Percentiles rank a stretch among this genome's conserved stretches.
Conservation (phyloP, 371 early-diverging fungal species). For the Parasitella parasitica region DNA sequence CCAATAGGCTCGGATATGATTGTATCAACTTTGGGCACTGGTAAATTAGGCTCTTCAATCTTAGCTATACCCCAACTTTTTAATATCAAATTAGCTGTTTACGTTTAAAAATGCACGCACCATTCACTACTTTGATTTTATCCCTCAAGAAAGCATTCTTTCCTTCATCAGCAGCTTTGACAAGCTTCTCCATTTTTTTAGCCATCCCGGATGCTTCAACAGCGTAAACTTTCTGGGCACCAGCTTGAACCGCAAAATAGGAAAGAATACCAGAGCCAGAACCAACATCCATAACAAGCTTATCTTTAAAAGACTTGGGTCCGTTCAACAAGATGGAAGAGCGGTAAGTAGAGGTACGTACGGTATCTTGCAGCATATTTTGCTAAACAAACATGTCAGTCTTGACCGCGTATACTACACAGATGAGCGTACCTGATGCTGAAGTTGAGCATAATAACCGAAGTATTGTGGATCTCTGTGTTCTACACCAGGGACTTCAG, state of each 20-base stretch:
- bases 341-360: constrained; percentile 94
- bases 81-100: background rate
- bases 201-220: constrained; percentile 98
- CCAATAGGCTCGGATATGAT: constrained; percentile 97
- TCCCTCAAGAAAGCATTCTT: constrained; percentile 80
- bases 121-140: constrained; percentile 80
- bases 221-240: constrained; percentile 89
- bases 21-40: constrained; percentile 85
- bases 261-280: constrained; percentile 94
- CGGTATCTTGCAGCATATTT: constrained; percentile 96
- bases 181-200: constrained; percentile 77
- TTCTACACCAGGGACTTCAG: constrained; percentile 53
- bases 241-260: constrained; percentile 92
- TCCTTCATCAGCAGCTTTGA: constrained; percentile 58
- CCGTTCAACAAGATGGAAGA: constrained; percentile 84
- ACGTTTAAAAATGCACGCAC: constrained; percentile 41
- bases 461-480: constrained; percentile 83
- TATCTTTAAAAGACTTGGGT: constrained; percentile 70
- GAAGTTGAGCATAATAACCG: constrained; percentile 93
- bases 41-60: constrained; percentile 76
- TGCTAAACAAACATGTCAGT: constrained; percentile 57
- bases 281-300: constrained; percentile 94
- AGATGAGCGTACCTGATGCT: constrained; percentile 80
- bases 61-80: constrained; percentile 56
- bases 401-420: background rate